Evolutionary conservation across 352 stramenopile genomes (phyloP).

Genomic region (Phytophthora nicotianae): DNA sequence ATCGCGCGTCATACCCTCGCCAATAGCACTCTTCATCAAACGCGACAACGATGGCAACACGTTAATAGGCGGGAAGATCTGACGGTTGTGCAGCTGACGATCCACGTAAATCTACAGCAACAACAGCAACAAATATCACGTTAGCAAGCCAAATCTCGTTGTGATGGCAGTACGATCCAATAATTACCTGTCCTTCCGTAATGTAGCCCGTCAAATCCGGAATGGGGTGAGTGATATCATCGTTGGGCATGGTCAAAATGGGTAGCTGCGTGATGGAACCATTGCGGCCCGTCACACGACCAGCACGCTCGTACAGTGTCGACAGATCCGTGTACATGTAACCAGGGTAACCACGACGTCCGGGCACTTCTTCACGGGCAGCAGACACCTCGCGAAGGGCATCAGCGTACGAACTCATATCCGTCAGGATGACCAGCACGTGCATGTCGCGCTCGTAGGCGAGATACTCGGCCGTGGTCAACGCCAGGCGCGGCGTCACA

Average conservation of each 20-base stretch:
- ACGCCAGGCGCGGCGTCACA: conserved; percentile 97
- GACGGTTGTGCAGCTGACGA: conserved; percentile 97
- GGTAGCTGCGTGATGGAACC: conserved; percentile 99
- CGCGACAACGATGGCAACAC: conserved; percentile 98
- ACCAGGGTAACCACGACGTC: conserved; percentile 98
- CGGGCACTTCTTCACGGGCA: conserved; percentile 95
- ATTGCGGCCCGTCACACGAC: conserved; percentile 97
- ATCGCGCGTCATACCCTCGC: conserved; percentile 98
- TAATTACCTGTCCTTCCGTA: conserved; percentile 96
- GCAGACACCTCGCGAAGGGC: conserved; percentile 97
- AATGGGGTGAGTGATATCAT: conserved; percentile 99
- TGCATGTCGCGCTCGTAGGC: conserved; percentile 99
- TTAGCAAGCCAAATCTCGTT: conserved; percentile 1
- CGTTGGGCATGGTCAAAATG: conserved; percentile 99
- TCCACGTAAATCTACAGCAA: conserved; percentile 95
- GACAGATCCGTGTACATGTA: conserved; percentile 99
- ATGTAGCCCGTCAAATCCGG: conserved; percentile 99
- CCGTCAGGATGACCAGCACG: conserved; percentile 99
- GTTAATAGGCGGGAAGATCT: conserved; percentile 99
- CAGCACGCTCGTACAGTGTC: conserved; percentile 98
- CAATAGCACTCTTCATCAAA: conserved; percentile 99
- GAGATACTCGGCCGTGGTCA: conserved; percentile 99
- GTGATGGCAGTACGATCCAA: not conserved
- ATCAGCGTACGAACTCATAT: conserved; percentile 99
- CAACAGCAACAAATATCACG: conserved; percentile 2